Evolutionary conservation across 257 asterid genomes (phyloP), one percentile per base, ranked within the genome.

Genomic region (Ehretia macrophylla): DNA sequence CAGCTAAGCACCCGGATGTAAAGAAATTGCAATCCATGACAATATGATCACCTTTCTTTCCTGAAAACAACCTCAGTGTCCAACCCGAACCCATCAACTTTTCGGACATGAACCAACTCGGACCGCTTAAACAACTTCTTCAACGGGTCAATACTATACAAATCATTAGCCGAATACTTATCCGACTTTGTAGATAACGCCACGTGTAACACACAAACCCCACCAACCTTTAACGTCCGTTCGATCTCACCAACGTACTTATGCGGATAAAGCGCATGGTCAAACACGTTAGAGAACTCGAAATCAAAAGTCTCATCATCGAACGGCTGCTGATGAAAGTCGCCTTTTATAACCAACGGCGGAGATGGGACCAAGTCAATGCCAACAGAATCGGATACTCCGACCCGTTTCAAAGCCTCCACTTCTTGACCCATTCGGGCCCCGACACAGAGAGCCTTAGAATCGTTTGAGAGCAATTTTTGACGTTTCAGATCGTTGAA

Each of bases 361-460:
- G 99, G 97, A 17, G 67, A 71, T 8, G 97, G 99, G 35, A 84
- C 99, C 49, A 92, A 84, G 68, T 92, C 97, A 19, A 92, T 81
- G 58, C 99, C 99, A 0, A 92, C 65, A 3, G 99, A 82, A 16
- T 92, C 73, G 0, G 58, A 39, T 0, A 92, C 94, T 8, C 97
- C 96, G 59, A 92, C 78, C 76, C 78, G 83, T 42, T 69, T 69
- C 21, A 92, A 45, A 0, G 99, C 98, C 6, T 85, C 97, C 20
- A 92, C 99, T 49, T 92, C 99, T 66, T 92, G 99, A 19, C 99
- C 99, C 74, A 88, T 85, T 53, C 99, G 82, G 0, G 97, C 99
- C 8, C 97, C 99, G 54, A 92, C 75, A 48, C 79, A 84, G 35
- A 92, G 90, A 0, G 90, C 76, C 51, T 72, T 86, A 0, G 99